Conservation (phyloP, 2,329 filamentous ascomycete genomes). For the Penicillium freii region DNA sequence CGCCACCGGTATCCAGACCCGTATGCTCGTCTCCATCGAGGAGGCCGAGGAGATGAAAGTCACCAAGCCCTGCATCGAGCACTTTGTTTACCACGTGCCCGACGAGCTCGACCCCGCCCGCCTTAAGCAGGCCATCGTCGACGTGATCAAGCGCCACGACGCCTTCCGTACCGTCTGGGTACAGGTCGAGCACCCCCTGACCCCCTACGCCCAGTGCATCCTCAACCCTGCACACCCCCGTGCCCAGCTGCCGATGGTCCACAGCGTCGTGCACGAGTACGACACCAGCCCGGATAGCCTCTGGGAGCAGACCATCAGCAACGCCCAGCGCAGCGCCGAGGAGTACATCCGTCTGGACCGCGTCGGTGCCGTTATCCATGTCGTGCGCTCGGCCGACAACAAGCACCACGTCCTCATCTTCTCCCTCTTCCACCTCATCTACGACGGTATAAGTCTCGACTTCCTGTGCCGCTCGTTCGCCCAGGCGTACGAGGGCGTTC, state of each 20-base stretch:
- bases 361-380: too few relatives aligned
- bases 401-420: too few relatives aligned
- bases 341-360: too few relatives aligned
- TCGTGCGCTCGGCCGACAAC: too few relatives aligned
- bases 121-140: not conserved
- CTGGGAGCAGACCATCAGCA: too few relatives aligned
- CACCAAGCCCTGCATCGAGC: not conserved
- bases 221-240: not conserved
- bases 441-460: too few relatives aligned
- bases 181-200: not conserved
- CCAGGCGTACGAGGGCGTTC: too few relatives aligned
- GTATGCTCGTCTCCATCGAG: not conserved
- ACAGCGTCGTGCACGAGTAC: not conserved
- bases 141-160: not conserved
- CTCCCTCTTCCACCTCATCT: too few relatives aligned
- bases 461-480: too few relatives aligned
- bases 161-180: not conserved
- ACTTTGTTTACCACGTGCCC: not conserved
- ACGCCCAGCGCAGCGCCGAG: too few relatives aligned
- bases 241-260: not conserved
- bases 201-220: not conserved
- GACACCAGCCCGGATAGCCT: too few relatives aligned
- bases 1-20: not conserved
- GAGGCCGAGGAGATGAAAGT: not conserved
- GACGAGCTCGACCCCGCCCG: not conserved